A percentile compares a stretch with the other conserved stretches of the same genome.
Conservation (phyloP, 345 rosid genomes). For the Lumnitzera littorea region DNA sequence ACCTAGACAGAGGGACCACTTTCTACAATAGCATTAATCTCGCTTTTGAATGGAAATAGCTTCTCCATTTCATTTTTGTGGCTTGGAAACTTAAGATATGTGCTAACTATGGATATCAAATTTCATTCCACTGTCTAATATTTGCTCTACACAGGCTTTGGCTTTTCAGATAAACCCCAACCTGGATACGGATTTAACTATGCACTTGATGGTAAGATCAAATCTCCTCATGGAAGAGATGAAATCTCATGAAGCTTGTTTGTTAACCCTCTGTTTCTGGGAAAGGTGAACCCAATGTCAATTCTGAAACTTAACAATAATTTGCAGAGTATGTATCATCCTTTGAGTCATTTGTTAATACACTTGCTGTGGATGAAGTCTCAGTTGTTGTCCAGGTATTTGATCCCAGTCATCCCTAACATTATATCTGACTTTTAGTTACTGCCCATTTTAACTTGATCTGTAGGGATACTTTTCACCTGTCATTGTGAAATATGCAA, state of each 20-base stretch:
- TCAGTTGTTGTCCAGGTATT: constrained; percentile 83
- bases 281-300: neutral
- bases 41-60: too few relatives aligned
- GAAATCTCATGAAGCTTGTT: neutral
- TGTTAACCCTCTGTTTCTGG: neutral
- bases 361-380: constrained; percentile 39
- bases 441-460: constrained; percentile 7
- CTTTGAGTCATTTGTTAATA: constrained; percentile 62
- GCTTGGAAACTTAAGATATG: neutral
- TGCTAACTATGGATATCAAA: neutral
- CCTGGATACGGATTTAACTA: constrained; percentile 88
- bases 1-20: too few relatives aligned
- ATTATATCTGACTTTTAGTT: neutral
- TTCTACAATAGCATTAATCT: too few relatives aligned
- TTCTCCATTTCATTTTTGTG: too few relatives aligned
- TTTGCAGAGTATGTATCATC: constrained; percentile 74
- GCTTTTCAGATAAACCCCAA: constrained; percentile 98
- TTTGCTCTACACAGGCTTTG: constrained; percentile 51
- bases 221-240: neutral
- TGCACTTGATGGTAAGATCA: constrained; percentile 57
- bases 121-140: neutral
- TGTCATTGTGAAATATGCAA: constrained; percentile 64
- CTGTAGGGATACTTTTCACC: constrained; percentile 81
- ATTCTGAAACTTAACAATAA: constrained; percentile 3
- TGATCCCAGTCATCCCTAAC: neutral